These are phyloP conservation scores for Spinacia oleracea DNA, from an alignment of 179 eudicot species.

Conservation along the genomic window DNA sequence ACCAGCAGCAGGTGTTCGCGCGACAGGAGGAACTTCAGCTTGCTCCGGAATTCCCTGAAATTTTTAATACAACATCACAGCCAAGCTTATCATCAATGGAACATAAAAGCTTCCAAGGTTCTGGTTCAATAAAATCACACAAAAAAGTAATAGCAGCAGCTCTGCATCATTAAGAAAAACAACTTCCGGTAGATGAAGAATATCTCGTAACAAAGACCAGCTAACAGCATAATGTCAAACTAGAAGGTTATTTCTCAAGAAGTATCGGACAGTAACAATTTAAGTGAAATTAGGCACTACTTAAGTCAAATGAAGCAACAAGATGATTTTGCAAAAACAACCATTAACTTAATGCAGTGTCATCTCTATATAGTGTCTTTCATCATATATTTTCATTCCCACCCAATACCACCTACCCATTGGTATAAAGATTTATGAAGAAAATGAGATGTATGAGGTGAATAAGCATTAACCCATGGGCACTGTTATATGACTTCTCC, in stretches of 20 bases:
- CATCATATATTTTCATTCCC: too few relatives aligned
- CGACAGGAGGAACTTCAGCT: constrained; percentile 74
- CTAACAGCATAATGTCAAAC: background rate
- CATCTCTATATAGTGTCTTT: too few relatives aligned
- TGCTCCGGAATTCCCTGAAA: constrained; percentile 84
- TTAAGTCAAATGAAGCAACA: constrained; percentile 1
- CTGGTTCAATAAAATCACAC: background rate
- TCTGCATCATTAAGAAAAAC: background rate
- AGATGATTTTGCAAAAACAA: background rate
- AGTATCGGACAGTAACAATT: background rate
- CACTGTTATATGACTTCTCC: too few relatives aligned
- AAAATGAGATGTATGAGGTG: too few relatives aligned
- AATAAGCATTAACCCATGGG: too few relatives aligned
- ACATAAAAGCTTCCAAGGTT: background rate
- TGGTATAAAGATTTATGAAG: too few relatives aligned
- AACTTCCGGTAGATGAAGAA: background rate
- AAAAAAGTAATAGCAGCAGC: background rate
- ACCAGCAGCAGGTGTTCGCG: constrained; percentile 49
- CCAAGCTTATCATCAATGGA: background rate
- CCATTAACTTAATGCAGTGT: background rate
- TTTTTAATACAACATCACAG: constrained; percentile 6
- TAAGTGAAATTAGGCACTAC: background rate
- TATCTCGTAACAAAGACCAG: background rate
- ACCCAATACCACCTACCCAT: too few relatives aligned
- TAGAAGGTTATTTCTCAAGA: background rate